Evolutionary conservation across 192 early-diverging fungal species (phyloP).

Genomic region (Coemansia sp.): DNA sequence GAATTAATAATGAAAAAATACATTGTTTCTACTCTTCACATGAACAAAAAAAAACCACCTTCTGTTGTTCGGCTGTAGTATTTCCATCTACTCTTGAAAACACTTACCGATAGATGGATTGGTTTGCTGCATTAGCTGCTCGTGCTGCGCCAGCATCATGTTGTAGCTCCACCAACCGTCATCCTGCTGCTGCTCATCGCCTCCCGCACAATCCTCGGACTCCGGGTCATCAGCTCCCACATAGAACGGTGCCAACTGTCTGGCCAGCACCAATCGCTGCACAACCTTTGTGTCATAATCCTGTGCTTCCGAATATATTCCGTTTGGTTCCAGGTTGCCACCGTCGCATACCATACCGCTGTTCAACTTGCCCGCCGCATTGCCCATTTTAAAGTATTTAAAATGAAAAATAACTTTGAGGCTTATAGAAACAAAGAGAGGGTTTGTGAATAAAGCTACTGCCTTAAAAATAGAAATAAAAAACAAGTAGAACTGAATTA

Average conservation of each 20-base stretch:
- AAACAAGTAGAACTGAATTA: too few species aligned
- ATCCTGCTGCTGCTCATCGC: slow-evolving; percentile 11
- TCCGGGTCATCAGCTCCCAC: slow-evolving; percentile 70
- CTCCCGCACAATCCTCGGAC: slow-evolving; percentile 13
- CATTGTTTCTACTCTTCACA: too few species aligned
- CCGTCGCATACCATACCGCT: slow-evolving; percentile 58
- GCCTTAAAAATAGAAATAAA: too few species aligned
- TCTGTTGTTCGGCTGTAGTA: not conserved
- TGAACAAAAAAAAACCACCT: too few species aligned
- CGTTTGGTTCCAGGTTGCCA: slow-evolving; percentile 64
- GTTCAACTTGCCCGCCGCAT: slow-evolving; percentile 45
- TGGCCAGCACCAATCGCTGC: slow-evolving; percentile 68
- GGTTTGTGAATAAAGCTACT: too few species aligned
- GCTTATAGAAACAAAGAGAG: too few species aligned
- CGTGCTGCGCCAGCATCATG: slow-evolving; percentile 47
- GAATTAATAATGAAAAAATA: too few species aligned
- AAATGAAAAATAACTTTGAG: not conserved
- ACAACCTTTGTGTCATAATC: slow-evolving; percentile 79
- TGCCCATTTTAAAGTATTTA: slow-evolving; percentile 35
- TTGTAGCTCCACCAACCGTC: slow-evolving; percentile 58
- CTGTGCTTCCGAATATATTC: slow-evolving; percentile 66
- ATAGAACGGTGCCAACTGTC: slow-evolving; percentile 86
- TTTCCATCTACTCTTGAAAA: not conserved
- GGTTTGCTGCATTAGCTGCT: slow-evolving; percentile 15
- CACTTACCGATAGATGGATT: slow-evolving; percentile 10